Base-by-base conservation (phyloP, 805 yeast species). In the Pichia phayaonensis region DNA sequence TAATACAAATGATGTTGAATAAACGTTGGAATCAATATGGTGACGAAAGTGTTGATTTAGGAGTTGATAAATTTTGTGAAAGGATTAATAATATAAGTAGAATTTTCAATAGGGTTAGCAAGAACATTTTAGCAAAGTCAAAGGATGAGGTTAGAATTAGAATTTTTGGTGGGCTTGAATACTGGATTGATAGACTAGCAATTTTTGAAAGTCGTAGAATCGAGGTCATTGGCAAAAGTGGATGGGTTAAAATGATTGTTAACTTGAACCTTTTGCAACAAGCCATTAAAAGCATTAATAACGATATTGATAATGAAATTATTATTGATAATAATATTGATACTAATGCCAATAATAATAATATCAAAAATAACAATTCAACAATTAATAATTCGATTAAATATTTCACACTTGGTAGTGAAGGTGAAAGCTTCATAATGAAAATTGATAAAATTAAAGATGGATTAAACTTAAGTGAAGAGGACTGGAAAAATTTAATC, bases 261-360 rank as follows among this genome's bases (percentile, higher is more conserved):
- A 84, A 84, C 61, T 78, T 85, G 21, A 71, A 80, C 47, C 81
- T 84, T 0, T 65, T 84, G 42, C 89, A 83, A 65, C 90, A 84
- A 61, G 77, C 81, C 76, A 72, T 85, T 50, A 73, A 85, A 52
- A 79, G 77, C 52, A 72, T 84, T 34, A 73, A 52, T 45, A 39
- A 38, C 45, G 57, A 52, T 15, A 42, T 46, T 15, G 51, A 46
- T 4, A 27, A 8, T 38, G 36, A 38, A 16, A 42, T 15, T 40
- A n/a, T n/a, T n/a, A n/a, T n/a, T n/a, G n/a, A n/a, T n/a, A n/a
- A n/a, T n/a, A n/a, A 52, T 15, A 42, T 46, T 15, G 51, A 46
- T 4, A 27, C 6, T 38, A 27, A 38, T 13, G 39, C 11, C 36
- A 26, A 26, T 26, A 45, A 26, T 18, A 26, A n/a, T 5, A 43